A percentile compares a stretch with the other conserved stretches of the same genome.
Evolutionary conservation across 108 stramenopile species (phyloP).

Genomic region (Skeletonema marinoi): DNA sequence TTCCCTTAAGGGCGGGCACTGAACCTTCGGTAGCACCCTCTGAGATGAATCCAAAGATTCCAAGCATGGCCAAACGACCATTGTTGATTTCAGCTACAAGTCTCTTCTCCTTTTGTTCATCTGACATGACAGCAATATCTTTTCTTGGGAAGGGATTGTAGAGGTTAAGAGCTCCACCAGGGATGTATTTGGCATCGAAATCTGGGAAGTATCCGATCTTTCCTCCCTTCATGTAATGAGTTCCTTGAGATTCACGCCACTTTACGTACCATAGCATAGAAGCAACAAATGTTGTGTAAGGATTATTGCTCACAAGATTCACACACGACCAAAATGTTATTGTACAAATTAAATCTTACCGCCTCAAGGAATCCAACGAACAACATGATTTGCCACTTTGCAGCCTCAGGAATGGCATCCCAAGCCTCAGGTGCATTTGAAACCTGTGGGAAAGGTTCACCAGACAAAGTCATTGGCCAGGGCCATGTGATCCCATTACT

Average conservation of each 20-base stretch:
- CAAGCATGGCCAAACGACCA: conserved; percentile 56
- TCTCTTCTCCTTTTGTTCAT: conserved; percentile 38
- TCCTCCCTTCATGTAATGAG: conserved; percentile 66
- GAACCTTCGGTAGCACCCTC: conserved; percentile 35
- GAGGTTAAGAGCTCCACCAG: conserved; percentile 53
- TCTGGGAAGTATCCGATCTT: conserved; percentile 56
- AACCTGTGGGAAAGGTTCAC: conserved; percentile 61
- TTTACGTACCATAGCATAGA: background rate
- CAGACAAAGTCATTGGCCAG: conserved; percentile 68
- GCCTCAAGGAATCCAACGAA: conserved; percentile 58
- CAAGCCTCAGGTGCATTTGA: conserved; percentile 48
- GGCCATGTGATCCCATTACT: conserved; percentile 57
- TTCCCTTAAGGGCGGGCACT: conserved; percentile 42
- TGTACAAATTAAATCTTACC: conserved; percentile 11
- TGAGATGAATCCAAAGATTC: conserved; percentile 47
- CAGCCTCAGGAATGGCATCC: conserved; percentile 63
- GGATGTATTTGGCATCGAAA: conserved; percentile 47
- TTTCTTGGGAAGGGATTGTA: conserved; percentile 53
- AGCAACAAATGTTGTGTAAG: background rate
- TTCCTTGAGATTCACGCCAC: conserved; percentile 46
- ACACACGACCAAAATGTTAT: too few species aligned
- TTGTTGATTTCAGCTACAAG: conserved; percentile 61
- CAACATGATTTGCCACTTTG: conserved; percentile 54
- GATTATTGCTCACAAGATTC: background rate
- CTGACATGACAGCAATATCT: conserved; percentile 23